Evolutionary conservation across 192 early-diverging fungal genomes (phyloP).

Genomic region (Coemansia sp.): DNA sequence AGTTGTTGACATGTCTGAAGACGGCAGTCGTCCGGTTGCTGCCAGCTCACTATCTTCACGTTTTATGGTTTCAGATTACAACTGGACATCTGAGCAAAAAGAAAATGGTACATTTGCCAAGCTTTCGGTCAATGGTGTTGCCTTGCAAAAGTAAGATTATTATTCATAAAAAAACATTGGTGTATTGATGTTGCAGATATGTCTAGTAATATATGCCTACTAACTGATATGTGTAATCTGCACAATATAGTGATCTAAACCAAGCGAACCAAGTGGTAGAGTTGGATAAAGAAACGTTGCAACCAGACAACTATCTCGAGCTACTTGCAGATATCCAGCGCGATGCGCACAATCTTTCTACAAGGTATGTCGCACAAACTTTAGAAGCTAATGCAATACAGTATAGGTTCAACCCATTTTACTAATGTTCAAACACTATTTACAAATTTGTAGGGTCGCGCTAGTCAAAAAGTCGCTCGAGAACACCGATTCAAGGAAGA

Average conservation of each 20-base stretch:
- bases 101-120: neutral
- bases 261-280: too few relatives aligned
- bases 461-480: constrained; percentile 2
- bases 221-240: neutral
- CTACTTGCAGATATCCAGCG: constrained; percentile 33
- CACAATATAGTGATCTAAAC: too few relatives aligned
- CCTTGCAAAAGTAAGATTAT: constrained; percentile 15
- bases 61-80: constrained; percentile 36
- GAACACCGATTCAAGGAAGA: neutral
- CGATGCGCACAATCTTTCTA: constrained; percentile 23
- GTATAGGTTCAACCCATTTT: too few relatives aligned
- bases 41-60: constrained; percentile 32
- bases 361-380: constrained; percentile 13
- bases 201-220: too few relatives aligned
- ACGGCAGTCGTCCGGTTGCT: constrained; percentile 15
- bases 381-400: too few relatives aligned
- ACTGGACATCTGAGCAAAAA: constrained; percentile 17
- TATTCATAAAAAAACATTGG: neutral
- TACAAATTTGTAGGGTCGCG: constrained; percentile 2
- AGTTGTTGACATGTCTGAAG: constrained; percentile 36
- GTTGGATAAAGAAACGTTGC: neutral
- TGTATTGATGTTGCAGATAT: neutral
- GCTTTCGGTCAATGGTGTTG: constrained; percentile 22
- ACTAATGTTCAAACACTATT: neutral
- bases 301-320: neutral